Conservation (phyloP, 176 grass and related monocot genomes). For the Microstegium vimineum region DNA sequence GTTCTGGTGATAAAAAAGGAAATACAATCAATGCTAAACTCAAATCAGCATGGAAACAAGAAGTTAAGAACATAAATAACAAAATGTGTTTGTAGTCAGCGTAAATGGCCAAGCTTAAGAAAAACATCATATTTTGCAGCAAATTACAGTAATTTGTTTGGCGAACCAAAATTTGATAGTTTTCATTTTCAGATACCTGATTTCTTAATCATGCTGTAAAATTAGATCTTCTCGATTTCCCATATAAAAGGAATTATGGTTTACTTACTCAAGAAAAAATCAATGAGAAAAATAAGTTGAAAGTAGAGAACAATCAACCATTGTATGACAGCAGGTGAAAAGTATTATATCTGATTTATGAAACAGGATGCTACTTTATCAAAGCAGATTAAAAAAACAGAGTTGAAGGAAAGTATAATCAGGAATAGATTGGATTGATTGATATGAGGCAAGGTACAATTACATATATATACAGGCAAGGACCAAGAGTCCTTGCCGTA, state of each 20-base stretch:
- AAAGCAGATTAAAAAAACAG: neutral
- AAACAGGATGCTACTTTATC: neutral
- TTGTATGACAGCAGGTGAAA: neutral
- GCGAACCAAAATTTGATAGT: neutral
- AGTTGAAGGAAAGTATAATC: too few relatives aligned
- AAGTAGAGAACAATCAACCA: neutral
- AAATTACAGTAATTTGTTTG: neutral
- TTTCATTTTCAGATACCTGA: neutral
- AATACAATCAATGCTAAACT: neutral
- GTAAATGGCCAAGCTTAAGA: neutral
- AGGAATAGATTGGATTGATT: too few relatives aligned
- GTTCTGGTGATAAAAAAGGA: constrained; percentile 41
- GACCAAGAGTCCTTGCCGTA: too few relatives aligned
- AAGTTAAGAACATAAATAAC: constrained; percentile 1
- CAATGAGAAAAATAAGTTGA: neutral
- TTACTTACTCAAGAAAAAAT: neutral
- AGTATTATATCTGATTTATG: neutral
- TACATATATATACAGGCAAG: too few relatives aligned
- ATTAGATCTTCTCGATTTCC: neutral
- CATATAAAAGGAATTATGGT: neutral
- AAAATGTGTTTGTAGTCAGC: neutral
- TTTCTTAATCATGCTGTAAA: neutral
- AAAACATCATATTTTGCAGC: neutral
- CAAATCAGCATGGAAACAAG: neutral
- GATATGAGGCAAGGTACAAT: too few relatives aligned